Conservation (phyloP, 2,329 filamentous ascomycete species). For the Hypoxylon rubiginosum region DNA sequence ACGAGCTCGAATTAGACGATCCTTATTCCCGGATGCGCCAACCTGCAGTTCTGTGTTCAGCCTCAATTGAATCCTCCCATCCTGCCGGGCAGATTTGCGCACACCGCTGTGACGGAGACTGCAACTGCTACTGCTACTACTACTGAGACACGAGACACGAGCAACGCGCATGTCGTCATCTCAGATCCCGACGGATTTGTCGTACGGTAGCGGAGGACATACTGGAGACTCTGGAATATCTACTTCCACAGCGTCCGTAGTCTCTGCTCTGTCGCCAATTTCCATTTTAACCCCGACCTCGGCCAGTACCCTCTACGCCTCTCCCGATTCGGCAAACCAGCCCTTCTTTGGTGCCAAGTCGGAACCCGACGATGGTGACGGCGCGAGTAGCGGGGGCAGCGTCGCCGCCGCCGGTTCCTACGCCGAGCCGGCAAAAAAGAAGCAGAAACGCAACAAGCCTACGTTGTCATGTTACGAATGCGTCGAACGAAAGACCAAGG, state of each 20-base stretch:
- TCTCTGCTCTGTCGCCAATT: constrained; percentile 45
- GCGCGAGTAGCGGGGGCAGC: constrained; percentile 45
- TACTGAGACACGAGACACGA: no score
- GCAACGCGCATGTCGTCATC: constrained; percentile 50
- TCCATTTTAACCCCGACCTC: constrained; percentile 48
- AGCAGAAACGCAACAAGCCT: constrained; percentile 87
- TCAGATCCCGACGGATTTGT: constrained; percentile 48
- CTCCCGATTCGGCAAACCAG: constrained; percentile 47
- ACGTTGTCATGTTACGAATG: constrained; percentile 84
- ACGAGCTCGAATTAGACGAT: constrained; percentile 39
- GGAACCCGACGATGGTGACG: constrained; percentile 50
- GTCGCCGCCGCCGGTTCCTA: constrained; percentile 41
- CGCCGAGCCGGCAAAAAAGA: constrained; percentile 69
- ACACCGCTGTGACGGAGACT: constrained; percentile 6
- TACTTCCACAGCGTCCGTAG: constrained; percentile 25
- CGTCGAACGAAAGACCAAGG: constrained; percentile 86
- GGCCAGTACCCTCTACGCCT: constrained; percentile 48
- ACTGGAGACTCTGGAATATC: constrained; percentile 32
- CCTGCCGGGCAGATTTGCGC: constrained; percentile 3
- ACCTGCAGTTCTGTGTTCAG: constrained; percentile 37
- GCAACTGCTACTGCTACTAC: constrained; percentile 8
- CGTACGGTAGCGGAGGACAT: constrained; percentile 48
- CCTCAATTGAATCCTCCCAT: constrained; percentile 42
- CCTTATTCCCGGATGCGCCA: constrained; percentile 44
- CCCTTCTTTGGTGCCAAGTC: constrained; percentile 48